Base-by-base conservation (phyloP, 352 stramenopile species). In the Sclerospora graminicola region DNA sequence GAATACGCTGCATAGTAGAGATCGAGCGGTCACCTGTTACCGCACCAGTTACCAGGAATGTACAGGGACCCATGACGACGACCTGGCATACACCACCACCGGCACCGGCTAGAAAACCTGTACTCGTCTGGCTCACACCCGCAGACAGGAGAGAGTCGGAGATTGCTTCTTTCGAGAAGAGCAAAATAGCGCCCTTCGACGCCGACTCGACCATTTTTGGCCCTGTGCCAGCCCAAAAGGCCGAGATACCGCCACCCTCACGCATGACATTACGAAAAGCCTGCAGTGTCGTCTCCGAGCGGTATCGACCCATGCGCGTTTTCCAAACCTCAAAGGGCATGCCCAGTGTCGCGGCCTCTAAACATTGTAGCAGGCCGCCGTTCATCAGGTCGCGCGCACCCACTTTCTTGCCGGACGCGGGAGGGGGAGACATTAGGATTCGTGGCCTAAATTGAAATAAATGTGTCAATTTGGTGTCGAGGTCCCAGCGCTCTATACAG, bases 261-360 rank as follows among this genome's bases (percentile, higher is more conserved):
- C 71, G 74, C 74, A 93, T 91, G 23, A 95, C 82, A 50, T 93
- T 95, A 45, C 64, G 55, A 56, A 95, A 94, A 33, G 84, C 76
- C 56, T 93, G 63, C 23, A 70, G 11, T 26, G 84, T 95, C 30
- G 59, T 74, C 60, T 95, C 80, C 21, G 54, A 60, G 48, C 84
- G 77, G 66, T 86, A 95, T 38, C 83, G 78, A 10, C 84, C 84
- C 84, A 95, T 95, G 61, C 84, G 82, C 43, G 84, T 95, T 62
- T 95, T 95, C 84, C 84, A 95, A 29, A 95, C 84, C 66, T 95
- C 84, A 51, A 95, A 94, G 29, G 84, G 84, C 82, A 95, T 93
- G 50, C 84, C 84, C 20, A 95, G 67, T 43, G 82, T 92, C 15
- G 78, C 82, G 23, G 84, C 84, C 56, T 95, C 84, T 7, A 93